phyloP scores from a whole-genome alignment of 805 yeast species.

The Hagleromyces aurorensis region DNA sequence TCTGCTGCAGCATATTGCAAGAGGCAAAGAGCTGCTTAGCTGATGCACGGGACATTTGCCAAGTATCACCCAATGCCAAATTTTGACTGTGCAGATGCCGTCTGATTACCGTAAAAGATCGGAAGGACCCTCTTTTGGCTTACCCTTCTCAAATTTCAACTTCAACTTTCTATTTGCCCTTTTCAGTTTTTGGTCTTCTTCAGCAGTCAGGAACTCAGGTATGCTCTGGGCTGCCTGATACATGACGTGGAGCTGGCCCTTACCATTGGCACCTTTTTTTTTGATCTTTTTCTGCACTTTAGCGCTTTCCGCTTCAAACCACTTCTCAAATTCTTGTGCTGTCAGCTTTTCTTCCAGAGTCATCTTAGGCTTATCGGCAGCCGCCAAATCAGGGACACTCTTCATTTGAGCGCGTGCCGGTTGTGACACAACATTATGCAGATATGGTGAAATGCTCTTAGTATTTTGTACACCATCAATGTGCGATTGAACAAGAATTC shows the following conservation, averaged over 20 bases:
- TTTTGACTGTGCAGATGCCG: too few species aligned
- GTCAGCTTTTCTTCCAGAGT: constrained; percentile 65
- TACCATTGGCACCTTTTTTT: constrained; percentile 6
- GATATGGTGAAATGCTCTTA: constrained; percentile 16
- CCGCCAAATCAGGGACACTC: background rate
- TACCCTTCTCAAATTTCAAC: constrained; percentile 16
- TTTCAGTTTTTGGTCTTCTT: constrained; percentile 4
- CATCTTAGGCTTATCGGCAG: constrained; percentile 15
- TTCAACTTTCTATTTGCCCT: constrained; percentile 14
- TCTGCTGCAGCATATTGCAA: too few species aligned
- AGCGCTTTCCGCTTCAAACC: constrained; percentile 83
- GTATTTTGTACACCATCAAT: too few species aligned
- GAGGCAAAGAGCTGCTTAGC: too few species aligned
- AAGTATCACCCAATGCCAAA: too few species aligned
- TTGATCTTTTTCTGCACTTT: constrained; percentile 44
- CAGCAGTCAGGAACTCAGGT: constrained; percentile 11
- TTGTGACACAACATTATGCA: constrained; percentile 5
- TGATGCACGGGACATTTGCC: too few species aligned
- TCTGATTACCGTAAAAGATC: too few species aligned
- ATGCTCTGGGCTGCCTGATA: constrained; percentile 15
- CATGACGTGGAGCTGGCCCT: constrained; percentile 10
- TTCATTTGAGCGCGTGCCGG: too few species aligned
- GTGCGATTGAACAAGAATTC: too few species aligned
- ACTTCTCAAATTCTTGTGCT: constrained; percentile 75
- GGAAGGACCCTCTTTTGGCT: too few species aligned